Base-by-base conservation (phyloP, 176 grass and related monocot species). In the Chrysopogon serrulatus region DNA sequence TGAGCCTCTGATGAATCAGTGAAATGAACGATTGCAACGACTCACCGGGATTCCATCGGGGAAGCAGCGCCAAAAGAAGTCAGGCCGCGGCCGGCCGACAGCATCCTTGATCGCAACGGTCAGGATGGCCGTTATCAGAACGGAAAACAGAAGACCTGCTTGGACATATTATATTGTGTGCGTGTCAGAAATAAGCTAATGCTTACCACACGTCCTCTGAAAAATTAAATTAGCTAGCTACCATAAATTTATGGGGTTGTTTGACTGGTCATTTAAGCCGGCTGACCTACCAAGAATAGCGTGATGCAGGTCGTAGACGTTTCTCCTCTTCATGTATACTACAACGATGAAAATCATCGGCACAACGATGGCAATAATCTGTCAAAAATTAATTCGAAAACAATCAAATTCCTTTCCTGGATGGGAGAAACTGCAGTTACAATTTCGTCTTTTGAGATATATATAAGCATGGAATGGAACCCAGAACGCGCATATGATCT, bases 61-160 rank as follows among this genome's bases (percentile, higher is more conserved):
- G 30, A 72, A 45, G 41, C 69, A 72, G 69, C 69, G 69, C 40
- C 69, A 72, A 8, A 72, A 72, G 69, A 72, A 72, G 41, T 72
- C 69, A 14, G 69, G 69, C 3, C 69, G 69, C 41, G 69, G 69
- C 41, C 69, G 24, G 69, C 69, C 69, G 5, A 72, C 69, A 4
- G 41, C 69, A 45, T 72, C 69, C 69, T 72, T 72, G n/a, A 72
- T 45, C 24, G 2, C 24, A 14, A 72, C 41, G 3, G 69, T 72
- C 14, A 72, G 24, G 15, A 72, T 12, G 41, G 69, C 69, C 14
- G 69, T 72, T 72, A 72, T 72, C 2, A 72, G 24, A 45, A 72
- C 41, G 7, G 69, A 72, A 30, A 72, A 72, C 69, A 72, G 24
- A 28, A 72, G 40, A 7, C 69, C 69, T 72, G 41, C 41, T 27